A percentile compares a stretch with the other conserved stretches of the same genome.
phyloP scores from a whole-genome alignment of 495 filamentous ascomycete species.

The Geoglossum glabrum region DNA sequence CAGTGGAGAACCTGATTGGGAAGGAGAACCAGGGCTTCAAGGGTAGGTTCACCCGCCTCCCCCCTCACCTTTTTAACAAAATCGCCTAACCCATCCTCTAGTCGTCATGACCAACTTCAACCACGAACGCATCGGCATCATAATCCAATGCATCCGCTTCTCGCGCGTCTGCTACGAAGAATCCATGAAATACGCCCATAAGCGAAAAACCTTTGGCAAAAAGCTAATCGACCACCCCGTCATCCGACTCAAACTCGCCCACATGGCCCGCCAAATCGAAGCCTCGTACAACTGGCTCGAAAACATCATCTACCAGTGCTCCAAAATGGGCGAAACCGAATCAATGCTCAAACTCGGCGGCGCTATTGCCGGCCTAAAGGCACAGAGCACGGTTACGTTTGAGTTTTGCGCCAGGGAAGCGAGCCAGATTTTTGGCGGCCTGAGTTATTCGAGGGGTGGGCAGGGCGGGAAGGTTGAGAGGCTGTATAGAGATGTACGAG shows the following conservation, averaged over 20 bases:
- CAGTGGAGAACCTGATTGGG: slow-evolving; percentile 91
- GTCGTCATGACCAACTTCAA: slow-evolving; percentile 99
- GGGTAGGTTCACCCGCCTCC: slow-evolving; percentile 19
- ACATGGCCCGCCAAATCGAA: slow-evolving; percentile 97
- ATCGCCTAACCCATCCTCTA: slow-evolving; percentile 4
- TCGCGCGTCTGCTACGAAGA: slow-evolving; percentile 94
- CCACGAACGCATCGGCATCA: slow-evolving; percentile 94
- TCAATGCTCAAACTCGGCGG: slow-evolving; percentile 92
- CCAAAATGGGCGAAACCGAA: slow-evolving; percentile 81
- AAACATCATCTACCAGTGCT: slow-evolving; percentile 81
- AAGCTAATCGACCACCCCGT: slow-evolving; percentile 90
- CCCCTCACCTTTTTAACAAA: slow-evolving; percentile 1
- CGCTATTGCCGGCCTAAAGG: slow-evolving; percentile 85
- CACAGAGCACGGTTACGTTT: slow-evolving; percentile 77
- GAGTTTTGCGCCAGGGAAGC: slow-evolving; percentile 96
- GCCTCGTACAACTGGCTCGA: slow-evolving; percentile 95
- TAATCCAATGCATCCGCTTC: slow-evolving; percentile 93
- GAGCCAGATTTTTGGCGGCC: slow-evolving; percentile 88
- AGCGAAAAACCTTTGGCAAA: slow-evolving; percentile 90
- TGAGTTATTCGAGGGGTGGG: slow-evolving; percentile 82
- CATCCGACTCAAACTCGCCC: slow-evolving; percentile 90
- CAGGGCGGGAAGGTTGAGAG: slow-evolving; percentile 94
- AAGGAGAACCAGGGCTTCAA: slow-evolving; percentile 99
- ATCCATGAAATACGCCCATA: slow-evolving; percentile 86
- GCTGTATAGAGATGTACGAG: slow-evolving; percentile 88